Evolutionary conservation across 257 asterid species (phyloP).

Genomic region (Penstemon barbatus): DNA sequence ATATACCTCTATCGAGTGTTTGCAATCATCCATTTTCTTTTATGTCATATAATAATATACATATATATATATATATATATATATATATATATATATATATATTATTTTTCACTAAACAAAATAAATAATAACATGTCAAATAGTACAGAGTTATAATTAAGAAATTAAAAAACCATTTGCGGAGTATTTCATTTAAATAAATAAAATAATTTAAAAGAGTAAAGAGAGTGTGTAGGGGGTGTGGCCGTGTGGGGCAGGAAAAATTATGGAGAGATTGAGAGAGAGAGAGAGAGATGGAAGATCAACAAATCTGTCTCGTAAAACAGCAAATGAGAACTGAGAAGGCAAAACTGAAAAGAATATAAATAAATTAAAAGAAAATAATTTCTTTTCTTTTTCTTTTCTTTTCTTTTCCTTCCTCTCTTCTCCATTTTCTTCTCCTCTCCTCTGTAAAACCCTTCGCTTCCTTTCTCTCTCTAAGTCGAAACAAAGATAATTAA

Average conservation of each 20-base stretch:
- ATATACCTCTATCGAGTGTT: too few species aligned
- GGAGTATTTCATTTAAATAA: too few species aligned
- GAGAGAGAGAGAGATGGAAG: conserved; percentile 16
- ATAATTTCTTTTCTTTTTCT: conserved; percentile 16
- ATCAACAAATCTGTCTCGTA: conserved; percentile 36
- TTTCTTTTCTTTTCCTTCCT: background rate
- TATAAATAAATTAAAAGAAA: background rate
- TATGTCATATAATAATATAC: background rate
- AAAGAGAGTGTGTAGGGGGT: background rate
- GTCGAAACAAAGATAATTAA: background rate
- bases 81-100: too few species aligned
- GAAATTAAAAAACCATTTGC: too few species aligned
- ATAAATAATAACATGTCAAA: background rate
- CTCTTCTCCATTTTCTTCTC: background rate
- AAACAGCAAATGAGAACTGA: conserved; percentile 31
- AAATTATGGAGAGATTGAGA: background rate
- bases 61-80: background rate
- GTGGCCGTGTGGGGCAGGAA: background rate
- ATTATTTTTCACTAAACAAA: conserved; percentile 2
- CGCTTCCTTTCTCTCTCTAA: conserved; percentile 36
- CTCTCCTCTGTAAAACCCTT: conserved; percentile 34
- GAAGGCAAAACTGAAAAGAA: conserved; percentile 11
- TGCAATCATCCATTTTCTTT: background rate
- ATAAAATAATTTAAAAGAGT: background rate
- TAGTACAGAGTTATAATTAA: too few species aligned